Evolutionary conservation across 768 basidiomycete genomes (phyloP), one percentile per base, ranked within the genome.

Genomic region (Collybia sp.): DNA sequence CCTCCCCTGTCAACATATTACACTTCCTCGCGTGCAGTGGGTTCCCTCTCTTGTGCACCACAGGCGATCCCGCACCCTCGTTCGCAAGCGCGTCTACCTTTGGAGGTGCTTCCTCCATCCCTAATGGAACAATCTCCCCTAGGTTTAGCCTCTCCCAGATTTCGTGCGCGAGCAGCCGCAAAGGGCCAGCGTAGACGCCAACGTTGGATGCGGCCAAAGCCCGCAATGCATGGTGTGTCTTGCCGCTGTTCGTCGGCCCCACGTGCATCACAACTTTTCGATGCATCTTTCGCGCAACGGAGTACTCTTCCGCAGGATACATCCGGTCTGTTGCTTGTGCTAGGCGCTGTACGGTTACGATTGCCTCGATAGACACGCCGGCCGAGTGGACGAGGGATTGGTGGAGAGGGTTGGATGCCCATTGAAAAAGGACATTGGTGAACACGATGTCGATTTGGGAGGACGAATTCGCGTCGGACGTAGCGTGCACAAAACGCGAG

Each of bases 191-290:
- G 55, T 97, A 98, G 2, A 87, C 74, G 5, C 94, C 96, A 0
- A 69, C 67, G 1, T 60, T 56, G 0, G 93, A 82, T 3, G 82
- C 79, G 0, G 92, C 88, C 2, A 99, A 76, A 0, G 93, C 91
- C 37, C 90, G 83, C 8, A 99, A 69, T 0, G 95, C 96, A 57
- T 88, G 83, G 58, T 98, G 84, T 0, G 95, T 99, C 69, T 99
- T 99, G 25, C 95, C 96, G 51, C 89, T 91, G 64, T 98, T 99
- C 17, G 96, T 98, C 0, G 96, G 96, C 0, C 95, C 96, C 34
- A 99, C 92, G 56, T 99, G 95, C 73, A 98, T 84, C 61, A 94
- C 85, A 54, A 98, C 70, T 54, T 84, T 89, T 15, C 94, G 77
- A 13, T 72, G 75, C 51, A 83, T 67, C 10, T 62, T 56, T 9